These are phyloP conservation scores for Russula olivacea DNA, from an alignment of 768 basidiomycete species.

Conservation along the genomic window DNA sequence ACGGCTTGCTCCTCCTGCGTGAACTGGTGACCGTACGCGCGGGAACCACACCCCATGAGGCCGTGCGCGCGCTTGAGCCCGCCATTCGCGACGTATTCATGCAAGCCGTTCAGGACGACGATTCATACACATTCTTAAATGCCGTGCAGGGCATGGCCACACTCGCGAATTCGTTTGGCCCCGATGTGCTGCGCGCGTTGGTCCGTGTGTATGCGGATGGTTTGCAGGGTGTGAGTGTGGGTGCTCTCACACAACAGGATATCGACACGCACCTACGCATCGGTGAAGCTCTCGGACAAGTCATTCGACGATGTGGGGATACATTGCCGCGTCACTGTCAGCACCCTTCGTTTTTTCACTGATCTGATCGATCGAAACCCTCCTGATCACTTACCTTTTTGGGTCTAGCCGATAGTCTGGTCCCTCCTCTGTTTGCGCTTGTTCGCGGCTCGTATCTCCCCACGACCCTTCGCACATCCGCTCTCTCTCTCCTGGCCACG, in stretches of 20 bases:
- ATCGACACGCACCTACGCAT: conserved; percentile 69
- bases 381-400: conserved; percentile 23
- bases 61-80: conserved; percentile 64
- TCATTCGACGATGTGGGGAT: conserved; percentile 67
- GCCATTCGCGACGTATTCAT: conserved; percentile 85
- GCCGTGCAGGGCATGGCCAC: conserved; percentile 86
- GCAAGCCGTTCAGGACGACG: conserved; percentile 80
- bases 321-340: conserved; percentile 64
- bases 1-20: conserved; percentile 79
- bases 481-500: conserved; percentile 65
- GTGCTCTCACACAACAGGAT: conserved; percentile 49
- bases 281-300: conserved; percentile 79
- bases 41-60: conserved; percentile 26
- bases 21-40: conserved; percentile 54
- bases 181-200: conserved; percentile 61
- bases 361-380: background rate
- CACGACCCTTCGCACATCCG: conserved; percentile 63
- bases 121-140: conserved; percentile 93
- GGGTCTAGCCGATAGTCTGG: conserved; percentile 55
- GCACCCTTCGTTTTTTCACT: conserved; percentile 14
- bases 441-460: conserved; percentile 59
- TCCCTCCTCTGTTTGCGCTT: conserved; percentile 64
- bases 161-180: conserved; percentile 74
- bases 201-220: conserved; percentile 59
- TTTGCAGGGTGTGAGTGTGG: conserved; percentile 45